Evolutionary conservation across 345 rosid species (phyloP).

Genomic region (Rhizophora mangle): DNA sequence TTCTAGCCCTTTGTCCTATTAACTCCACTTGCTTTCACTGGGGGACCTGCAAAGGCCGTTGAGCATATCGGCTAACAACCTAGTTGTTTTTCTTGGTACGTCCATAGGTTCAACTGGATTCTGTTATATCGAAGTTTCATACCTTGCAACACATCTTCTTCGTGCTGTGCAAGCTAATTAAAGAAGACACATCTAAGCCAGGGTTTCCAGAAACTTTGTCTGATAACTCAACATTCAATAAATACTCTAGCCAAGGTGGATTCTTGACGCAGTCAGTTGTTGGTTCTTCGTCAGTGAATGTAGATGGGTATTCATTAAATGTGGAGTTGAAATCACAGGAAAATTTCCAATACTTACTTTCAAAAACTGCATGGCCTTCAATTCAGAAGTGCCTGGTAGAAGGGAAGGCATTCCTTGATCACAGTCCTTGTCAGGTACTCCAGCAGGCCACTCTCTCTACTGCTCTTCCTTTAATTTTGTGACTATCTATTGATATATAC

Average conservation of each 20-base stretch:
- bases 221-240: slow-evolving; percentile 22
- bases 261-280: slow-evolving; percentile 67
- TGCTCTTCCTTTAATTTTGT: neutral
- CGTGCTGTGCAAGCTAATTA: slow-evolving; percentile 65
- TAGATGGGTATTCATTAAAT: slow-evolving; percentile 28
- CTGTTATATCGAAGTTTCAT: slow-evolving; percentile 62
- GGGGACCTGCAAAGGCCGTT: neutral
- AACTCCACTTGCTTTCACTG: neutral
- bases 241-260: slow-evolving; percentile 72
- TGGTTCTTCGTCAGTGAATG: slow-evolving; percentile 35
- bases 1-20: too few relatives aligned
- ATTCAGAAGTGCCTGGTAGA: slow-evolving; percentile 66
- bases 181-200: slow-evolving; percentile 43
- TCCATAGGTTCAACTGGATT: slow-evolving; percentile 65
- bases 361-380: slow-evolving; percentile 64
- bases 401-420: slow-evolving; percentile 73
- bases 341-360: slow-evolving; percentile 49
- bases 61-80: neutral
- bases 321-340: slow-evolving; percentile 39
- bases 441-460: neutral
- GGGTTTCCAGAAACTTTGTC: slow-evolving; percentile 35
- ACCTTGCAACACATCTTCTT: slow-evolving; percentile 79
- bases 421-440: slow-evolving; percentile 77
- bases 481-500: neutral
- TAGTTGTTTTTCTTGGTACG: slow-evolving; percentile 14